Evolutionary conservation across 2,329 filamentous ascomycete genomes (phyloP).

Genomic region (Ceratocystis diversiconidia): DNA sequence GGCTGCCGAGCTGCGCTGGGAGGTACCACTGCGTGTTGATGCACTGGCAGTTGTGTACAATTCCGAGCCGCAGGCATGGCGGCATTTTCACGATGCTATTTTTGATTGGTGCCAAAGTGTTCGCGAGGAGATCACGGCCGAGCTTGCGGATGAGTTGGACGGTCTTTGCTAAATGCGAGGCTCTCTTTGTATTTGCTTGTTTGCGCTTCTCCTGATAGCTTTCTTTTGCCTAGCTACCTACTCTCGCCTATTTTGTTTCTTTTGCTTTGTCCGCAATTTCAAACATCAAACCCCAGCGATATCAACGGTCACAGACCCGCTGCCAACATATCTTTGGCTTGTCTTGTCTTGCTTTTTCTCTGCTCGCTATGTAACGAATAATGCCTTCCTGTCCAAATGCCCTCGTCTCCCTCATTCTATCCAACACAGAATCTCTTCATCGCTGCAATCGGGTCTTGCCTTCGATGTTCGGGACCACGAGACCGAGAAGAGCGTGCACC

Average conservation of each 20-base stretch:
- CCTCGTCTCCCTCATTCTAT: too few relatives aligned
- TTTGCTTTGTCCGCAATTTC: too few relatives aligned
- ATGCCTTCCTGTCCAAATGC: too few relatives aligned
- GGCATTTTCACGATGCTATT: slow-evolving; percentile 68
- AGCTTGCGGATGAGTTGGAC: slow-evolving; percentile 30
- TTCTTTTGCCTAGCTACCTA: not conserved
- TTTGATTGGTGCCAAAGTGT: slow-evolving; percentile 72
- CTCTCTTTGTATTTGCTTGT: not conserved
- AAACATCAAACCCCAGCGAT: too few relatives aligned
- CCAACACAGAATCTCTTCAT: too few relatives aligned
- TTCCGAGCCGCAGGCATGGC: slow-evolving; percentile 55
- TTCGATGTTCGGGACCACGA: not conserved
- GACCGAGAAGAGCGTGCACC: not conserved
- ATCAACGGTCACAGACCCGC: too few relatives aligned
- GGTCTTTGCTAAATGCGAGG: not conserved
- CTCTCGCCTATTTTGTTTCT: too few relatives aligned
- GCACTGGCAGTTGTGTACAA: slow-evolving; percentile 76
- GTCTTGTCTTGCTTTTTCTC: too few relatives aligned
- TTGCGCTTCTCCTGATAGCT: not conserved
- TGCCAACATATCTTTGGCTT: too few relatives aligned
- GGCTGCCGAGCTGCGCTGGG: slow-evolving; percentile 87
- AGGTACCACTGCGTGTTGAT: slow-evolving; percentile 68
- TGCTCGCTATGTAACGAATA: too few relatives aligned
- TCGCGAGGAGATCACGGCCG: slow-evolving; percentile 65
- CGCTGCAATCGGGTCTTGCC: too few relatives aligned